Conservation (phyloP, 2,329 filamentous ascomycete species). For the Fusarium nelsonii region DNA sequence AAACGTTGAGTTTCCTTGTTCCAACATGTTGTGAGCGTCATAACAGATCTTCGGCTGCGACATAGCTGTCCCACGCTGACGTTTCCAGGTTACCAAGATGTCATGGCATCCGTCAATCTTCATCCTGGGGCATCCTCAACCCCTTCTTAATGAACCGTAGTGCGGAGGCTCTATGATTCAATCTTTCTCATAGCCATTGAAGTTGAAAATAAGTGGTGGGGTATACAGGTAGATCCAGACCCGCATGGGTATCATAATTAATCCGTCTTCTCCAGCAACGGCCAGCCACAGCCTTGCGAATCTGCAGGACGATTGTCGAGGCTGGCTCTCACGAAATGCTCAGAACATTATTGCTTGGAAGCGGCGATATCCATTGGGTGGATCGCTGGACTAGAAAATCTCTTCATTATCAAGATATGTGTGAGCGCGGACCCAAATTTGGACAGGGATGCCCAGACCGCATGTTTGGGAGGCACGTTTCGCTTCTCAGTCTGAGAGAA, state of each 20-base stretch:
- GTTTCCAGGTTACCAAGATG: constrained; percentile 32
- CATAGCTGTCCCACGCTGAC: constrained; percentile 39
- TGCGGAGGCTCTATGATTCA: constrained; percentile 20
- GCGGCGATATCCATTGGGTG: constrained; percentile 44
- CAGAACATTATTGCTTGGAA: constrained; percentile 32
- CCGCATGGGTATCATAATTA: constrained; percentile 33
- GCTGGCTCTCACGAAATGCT: constrained; percentile 19
- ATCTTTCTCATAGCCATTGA: constrained; percentile 34
- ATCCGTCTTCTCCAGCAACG: constrained; percentile 16
- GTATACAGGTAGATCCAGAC: constrained; percentile 16
- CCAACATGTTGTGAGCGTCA: constrained; percentile 29
- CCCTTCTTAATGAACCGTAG: constrained; percentile 11
- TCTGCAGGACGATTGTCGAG: constrained; percentile 33
- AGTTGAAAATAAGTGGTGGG: constrained; percentile 33
- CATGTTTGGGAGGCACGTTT: constrained; percentile 41
- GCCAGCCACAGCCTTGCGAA: constrained; percentile 42
- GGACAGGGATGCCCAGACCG: constrained; percentile 47
- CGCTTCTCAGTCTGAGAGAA: constrained; percentile 21
- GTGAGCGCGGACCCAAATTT: constrained; percentile 32
- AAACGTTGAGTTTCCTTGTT: constrained; percentile 29
- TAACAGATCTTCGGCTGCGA: constrained; percentile 39
- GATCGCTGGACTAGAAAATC: constrained; percentile 45
- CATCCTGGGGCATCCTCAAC: constrained; percentile 25
- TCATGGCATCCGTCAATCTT: constrained; percentile 20
- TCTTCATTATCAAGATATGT: constrained; percentile 33